Evolutionary conservation across 352 stramenopile species (phyloP).

Genomic region (Phytophthora sojae): DNA sequence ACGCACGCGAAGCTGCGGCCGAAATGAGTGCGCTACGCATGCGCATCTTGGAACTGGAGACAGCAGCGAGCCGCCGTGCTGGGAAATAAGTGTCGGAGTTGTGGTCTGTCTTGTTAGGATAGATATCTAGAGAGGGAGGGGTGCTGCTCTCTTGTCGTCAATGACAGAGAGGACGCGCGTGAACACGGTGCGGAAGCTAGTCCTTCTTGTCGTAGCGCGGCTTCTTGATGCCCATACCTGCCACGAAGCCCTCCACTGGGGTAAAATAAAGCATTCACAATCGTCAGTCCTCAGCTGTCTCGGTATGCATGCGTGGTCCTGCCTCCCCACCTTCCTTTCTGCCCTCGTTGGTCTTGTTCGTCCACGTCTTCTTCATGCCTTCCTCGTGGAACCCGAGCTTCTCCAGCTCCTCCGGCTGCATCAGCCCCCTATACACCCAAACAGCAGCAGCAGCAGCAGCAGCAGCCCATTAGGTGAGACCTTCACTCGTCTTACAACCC

Average conservation of each 20-base stretch:
- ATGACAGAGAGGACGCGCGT: too few species aligned
- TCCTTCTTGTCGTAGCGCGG: slow-evolving; percentile 67
- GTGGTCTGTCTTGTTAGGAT: slow-evolving; percentile 25
- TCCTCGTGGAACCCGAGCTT: slow-evolving; percentile 85
- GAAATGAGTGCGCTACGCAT: slow-evolving; percentile 72
- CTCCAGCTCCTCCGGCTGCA: slow-evolving; percentile 87
- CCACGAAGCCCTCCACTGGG: slow-evolving; percentile 75
- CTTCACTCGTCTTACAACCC: slow-evolving; percentile 2
- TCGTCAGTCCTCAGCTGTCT: not conserved
- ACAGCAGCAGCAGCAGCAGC: not conserved
- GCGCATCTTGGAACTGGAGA: slow-evolving; percentile 73
- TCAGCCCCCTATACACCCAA: slow-evolving; percentile 63
- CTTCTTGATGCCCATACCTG: slow-evolving; percentile 79
- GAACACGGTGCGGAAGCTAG: not conserved
- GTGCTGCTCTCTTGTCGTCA: not conserved
- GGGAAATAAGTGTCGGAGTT: slow-evolving; percentile 33
- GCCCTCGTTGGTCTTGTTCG: slow-evolving; percentile 61
- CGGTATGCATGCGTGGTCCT: not conserved
- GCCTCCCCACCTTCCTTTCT: slow-evolving; percentile 64
- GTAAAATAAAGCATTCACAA: not conserved
- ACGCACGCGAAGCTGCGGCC: slow-evolving; percentile 60
- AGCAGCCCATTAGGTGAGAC: not conserved
- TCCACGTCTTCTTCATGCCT: slow-evolving; percentile 76
- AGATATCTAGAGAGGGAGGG: slow-evolving; percentile 17
- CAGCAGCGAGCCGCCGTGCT: slow-evolving; percentile 19